Evolutionary conservation across 2,329 filamentous ascomycete species (phyloP).

Genomic region (Parastagonospora nodorum): DNA sequence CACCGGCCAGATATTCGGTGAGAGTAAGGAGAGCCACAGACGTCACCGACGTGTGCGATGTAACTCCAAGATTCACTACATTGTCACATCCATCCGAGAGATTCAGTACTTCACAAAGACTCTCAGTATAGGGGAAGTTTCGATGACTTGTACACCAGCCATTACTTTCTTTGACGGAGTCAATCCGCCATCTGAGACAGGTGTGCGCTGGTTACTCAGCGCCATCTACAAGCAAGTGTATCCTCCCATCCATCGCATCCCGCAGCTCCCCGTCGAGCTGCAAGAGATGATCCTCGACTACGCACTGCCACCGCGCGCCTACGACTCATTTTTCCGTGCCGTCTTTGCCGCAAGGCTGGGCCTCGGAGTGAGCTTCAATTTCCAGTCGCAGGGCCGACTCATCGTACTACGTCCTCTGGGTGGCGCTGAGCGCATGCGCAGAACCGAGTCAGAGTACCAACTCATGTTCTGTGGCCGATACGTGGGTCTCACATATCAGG

Average conservation of each 20-base stretch:
- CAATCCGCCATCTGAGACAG: background rate
- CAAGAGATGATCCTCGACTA: constrained; percentile 11
- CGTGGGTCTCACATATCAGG: too few relatives aligned
- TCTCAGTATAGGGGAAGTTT: background rate
- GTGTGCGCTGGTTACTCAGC: constrained; percentile 9
- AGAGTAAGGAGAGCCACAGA: background rate
- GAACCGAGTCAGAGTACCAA: too few relatives aligned
- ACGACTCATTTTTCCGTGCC: too few relatives aligned
- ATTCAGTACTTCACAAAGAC: constrained; percentile 7
- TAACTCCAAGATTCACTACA: background rate
- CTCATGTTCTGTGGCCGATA: too few relatives aligned
- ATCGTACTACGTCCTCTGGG: too few relatives aligned
- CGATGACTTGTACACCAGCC: background rate
- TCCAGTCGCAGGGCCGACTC: too few relatives aligned
- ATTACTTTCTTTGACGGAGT: constrained; percentile 1
- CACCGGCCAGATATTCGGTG: background rate
- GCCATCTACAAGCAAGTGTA: constrained; percentile 6
- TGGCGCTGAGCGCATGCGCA: too few relatives aligned
- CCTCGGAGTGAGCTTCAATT: too few relatives aligned
- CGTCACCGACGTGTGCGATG: background rate
- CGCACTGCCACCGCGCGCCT: background rate
- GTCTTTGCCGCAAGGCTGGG: too few relatives aligned
- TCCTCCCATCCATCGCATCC: constrained; percentile 1
- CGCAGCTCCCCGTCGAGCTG: constrained; percentile 5
- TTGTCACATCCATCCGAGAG: constrained; percentile 4